A percentile compares a stretch with the other conserved stretches of the same genome.
Evolutionary conservation across 495 filamentous ascomycete species (phyloP).

Genomic region (Penicillium bovifimosum): DNA sequence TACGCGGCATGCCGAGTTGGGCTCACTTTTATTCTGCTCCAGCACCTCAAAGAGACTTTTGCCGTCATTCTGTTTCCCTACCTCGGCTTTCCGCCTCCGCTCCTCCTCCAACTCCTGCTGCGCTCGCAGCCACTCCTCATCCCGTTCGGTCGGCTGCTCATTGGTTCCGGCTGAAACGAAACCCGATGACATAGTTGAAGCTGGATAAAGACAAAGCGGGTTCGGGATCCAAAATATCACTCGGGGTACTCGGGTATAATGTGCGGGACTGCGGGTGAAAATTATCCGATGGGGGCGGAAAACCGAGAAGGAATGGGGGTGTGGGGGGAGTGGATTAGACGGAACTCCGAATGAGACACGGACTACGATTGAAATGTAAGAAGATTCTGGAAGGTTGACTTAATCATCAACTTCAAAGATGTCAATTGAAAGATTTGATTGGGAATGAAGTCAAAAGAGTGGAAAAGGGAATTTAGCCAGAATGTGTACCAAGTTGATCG

Average conservation of each 20-base stretch:
- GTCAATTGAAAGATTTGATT: neutral
- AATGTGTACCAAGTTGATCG: neutral
- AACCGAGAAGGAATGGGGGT: slow-evolving; percentile 1
- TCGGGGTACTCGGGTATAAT: slow-evolving; percentile 20
- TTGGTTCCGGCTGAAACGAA: slow-evolving; percentile 85
- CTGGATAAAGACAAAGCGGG: slow-evolving; percentile 9
- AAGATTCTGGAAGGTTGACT: slow-evolving; percentile 12
- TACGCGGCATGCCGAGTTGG: neutral
- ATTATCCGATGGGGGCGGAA: slow-evolving; percentile 14
- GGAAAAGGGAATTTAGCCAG: slow-evolving; percentile 19
- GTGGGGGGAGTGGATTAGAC: slow-evolving; percentile 1
- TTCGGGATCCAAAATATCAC: too few relatives aligned
- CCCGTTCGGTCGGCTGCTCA: slow-evolving; percentile 53
- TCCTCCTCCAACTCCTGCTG: slow-evolving; percentile 72
- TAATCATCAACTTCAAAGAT: neutral
- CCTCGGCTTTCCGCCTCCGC: slow-evolving; percentile 53
- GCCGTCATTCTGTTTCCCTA: slow-evolving; percentile 52
- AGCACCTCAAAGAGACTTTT: slow-evolving; percentile 81
- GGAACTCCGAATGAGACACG: slow-evolving; percentile 1
- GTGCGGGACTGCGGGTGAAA: neutral
- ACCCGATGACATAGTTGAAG: slow-evolving; percentile 64
- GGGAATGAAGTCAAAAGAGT: neutral
- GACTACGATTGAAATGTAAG: neutral
- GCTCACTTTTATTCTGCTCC: slow-evolving; percentile 88
- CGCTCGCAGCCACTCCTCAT: slow-evolving; percentile 71